phyloP scores from a whole-genome alignment of 176 grass and related monocot species.

The Hordeum marinum region DNA sequence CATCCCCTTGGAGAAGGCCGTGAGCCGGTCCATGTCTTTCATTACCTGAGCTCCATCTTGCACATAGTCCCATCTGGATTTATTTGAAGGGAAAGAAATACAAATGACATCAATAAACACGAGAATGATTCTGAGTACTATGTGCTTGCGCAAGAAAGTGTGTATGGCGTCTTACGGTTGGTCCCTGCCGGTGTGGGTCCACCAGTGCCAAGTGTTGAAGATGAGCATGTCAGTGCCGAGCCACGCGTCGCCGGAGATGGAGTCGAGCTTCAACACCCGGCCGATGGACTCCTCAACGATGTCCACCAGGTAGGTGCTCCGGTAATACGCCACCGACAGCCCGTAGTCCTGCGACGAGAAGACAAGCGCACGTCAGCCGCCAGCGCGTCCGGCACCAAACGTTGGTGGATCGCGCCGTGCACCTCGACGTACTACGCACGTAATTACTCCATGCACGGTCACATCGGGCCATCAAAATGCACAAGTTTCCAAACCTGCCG shows the following conservation, averaged over 20 bases:
- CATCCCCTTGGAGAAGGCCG: conserved; percentile 85
- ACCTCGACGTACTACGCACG: background rate
- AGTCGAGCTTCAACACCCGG: conserved; percentile 83
- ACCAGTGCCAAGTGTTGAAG: conserved; percentile 99
- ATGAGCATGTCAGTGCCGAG: conserved; percentile 58
- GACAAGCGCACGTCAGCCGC: conserved; percentile 15
- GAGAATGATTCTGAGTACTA: background rate
- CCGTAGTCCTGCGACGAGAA: conserved; percentile 52
- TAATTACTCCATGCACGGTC: background rate
- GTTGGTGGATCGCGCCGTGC: background rate
- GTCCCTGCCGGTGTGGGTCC: conserved; percentile 81
- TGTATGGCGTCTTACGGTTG: conserved; percentile 54
- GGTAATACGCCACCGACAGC: conserved; percentile 68
- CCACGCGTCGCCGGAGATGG: conserved; percentile 77
- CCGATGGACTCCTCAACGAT: conserved; percentile 56
- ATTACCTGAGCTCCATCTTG: conserved; percentile 55
- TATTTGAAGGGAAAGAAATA: background rate
- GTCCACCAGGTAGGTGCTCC: conserved; percentile 86
- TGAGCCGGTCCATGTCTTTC: conserved; percentile 83
- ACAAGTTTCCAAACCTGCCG: conserved; percentile 1
- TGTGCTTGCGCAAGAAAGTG: background rate
- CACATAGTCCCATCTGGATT: conserved; percentile 82
- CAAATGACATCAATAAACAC: background rate
- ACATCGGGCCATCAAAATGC: background rate
- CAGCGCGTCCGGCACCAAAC: background rate